Evolutionary conservation across 495 filamentous ascomycete species (phyloP), one percentile per base, ranked within the genome.

Genomic region (Niebla homalea): DNA sequence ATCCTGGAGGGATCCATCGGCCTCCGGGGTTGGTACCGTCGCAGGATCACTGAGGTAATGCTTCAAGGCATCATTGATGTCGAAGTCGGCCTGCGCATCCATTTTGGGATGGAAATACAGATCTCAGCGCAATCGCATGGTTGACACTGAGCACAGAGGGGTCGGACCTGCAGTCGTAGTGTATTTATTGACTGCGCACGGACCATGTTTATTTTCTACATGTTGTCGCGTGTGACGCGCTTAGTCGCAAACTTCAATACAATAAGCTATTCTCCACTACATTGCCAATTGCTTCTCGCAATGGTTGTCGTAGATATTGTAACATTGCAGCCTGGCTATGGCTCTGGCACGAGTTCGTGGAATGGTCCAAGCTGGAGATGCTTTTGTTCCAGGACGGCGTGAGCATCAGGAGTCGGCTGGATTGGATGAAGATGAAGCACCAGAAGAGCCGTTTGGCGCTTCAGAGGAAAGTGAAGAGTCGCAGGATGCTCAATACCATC

Each of bases 11-110:
- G 81, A 81, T 26, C 81, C 64, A 57, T 94, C 84, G 22, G 90
- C 92, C 62, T 95, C 89, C 26, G 84, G 78, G n/a, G 87, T 95
- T 4, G 84, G 74, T 35, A 97, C 78, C 37, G 76, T 76, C 40
- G 81, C 70, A 2, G 93, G 93, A 67, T 95, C 87, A 69, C 84
- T 87, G 73, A 94, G 83, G 67, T 99, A 97, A 61, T 84, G 76
- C 72, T 94, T 96, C 66, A 97, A 81, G 54, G 88, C 84, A 61
- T 92, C 81, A 67, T 95, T 96, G 65, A 99, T 85, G 64, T 97
- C 87, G 67, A 97, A 99, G 52, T 80, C 77, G 57, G 85, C 71
- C 52, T 71, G 70, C 46, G 76, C 72, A 62, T 85, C 87, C 89
- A 94, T 94, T 58, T 56, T 71, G 29, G 10, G 63, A 23, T 20